Percentiles rank a stretch among this genome's conserved stretches.
phyloP scores from a whole-genome alignment of 192 early-diverging fungal genomes.

The Podila horticola region DNA sequence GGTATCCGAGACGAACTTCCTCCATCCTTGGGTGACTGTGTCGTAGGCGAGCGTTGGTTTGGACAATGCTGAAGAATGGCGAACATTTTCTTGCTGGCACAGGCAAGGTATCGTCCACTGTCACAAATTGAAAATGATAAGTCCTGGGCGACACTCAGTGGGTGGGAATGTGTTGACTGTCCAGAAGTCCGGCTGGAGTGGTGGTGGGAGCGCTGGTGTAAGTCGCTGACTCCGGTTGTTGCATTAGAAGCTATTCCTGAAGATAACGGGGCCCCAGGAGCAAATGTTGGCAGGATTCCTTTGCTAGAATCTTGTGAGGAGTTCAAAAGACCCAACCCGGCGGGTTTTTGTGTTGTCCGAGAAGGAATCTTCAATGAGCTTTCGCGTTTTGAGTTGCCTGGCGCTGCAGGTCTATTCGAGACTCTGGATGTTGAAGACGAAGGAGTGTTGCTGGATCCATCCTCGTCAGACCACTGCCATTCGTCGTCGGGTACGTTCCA shows the following conservation, averaged over 20 bases:
- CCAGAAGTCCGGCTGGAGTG: neutral
- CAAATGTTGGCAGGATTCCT: no score
- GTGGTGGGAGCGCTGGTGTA: neutral
- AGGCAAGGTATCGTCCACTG: conserved; percentile 41
- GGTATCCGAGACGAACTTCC: neutral
- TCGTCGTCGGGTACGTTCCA: conserved; percentile 53
- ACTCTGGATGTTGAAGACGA: neutral
- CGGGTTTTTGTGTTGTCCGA: neutral
- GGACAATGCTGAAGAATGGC: conserved; percentile 27
- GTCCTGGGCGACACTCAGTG: conserved; percentile 46
- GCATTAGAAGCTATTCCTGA: neutral
- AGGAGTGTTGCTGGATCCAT: conserved; percentile 4
- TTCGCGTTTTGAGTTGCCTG: neutral
- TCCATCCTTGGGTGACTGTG: neutral
- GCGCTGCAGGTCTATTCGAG: neutral
- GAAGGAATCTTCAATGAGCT: neutral
- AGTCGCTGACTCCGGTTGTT: neutral
- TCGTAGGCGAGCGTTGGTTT: neutral
- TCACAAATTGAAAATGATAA: conserved; percentile 36
- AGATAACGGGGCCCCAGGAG: no score
- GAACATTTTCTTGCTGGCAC: conserved; percentile 48
- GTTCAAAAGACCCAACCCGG: conserved; percentile 4
- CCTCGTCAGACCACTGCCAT: conserved; percentile 50
- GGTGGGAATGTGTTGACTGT: conserved; percentile 2
- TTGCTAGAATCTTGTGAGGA: neutral